Percentiles rank a stretch among this genome's conserved stretches.
phyloP scores from a whole-genome alignment of 495 filamentous ascomycete species.

The Hyphodiscus hymeniophilus region DNA sequence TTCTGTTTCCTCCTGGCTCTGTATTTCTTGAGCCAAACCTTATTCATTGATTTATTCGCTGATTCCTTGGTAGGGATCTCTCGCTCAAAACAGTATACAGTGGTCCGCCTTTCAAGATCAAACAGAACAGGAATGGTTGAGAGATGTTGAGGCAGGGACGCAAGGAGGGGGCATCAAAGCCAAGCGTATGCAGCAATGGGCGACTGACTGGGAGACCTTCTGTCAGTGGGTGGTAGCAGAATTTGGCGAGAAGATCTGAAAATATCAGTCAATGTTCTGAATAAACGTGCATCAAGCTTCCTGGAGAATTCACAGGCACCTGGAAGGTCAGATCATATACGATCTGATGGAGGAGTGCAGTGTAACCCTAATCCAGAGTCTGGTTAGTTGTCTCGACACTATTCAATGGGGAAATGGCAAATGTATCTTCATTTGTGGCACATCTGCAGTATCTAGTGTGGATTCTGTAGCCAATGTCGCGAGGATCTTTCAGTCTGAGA shows the following conservation, averaged over 20 bases:
- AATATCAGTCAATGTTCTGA: not conserved
- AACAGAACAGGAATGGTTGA: conserved; percentile 53
- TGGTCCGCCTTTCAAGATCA: conserved; percentile 84
- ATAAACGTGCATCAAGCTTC: too few species aligned
- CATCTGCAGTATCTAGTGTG: too few species aligned
- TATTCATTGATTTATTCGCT: too few species aligned
- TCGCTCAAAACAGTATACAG: conserved; percentile 84
- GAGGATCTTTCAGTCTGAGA: not conserved
- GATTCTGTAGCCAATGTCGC: too few species aligned
- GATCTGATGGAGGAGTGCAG: too few species aligned
- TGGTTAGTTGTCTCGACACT: too few species aligned
- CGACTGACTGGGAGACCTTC: conserved; percentile 72
- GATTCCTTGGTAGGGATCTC: conserved; percentile 45
- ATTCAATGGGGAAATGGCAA: too few species aligned
- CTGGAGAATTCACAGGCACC: too few species aligned
- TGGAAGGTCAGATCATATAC: too few species aligned
- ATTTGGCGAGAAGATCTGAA: conserved; percentile 38
- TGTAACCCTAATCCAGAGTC: too few species aligned
- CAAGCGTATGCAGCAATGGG: conserved; percentile 64
- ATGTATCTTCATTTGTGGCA: too few species aligned
- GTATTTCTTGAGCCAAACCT: conserved; percentile 35
- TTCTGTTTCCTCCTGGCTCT: conserved; percentile 12
- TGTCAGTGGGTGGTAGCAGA: conserved; percentile 81
- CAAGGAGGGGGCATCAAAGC: conserved; percentile 63
- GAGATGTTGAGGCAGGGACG: conserved; percentile 59